Percentiles rank a stretch among this genome's conserved stretches.
Evolutionary conservation across 768 basidiomycete species (phyloP).

Genomic region (Leccinum longicurvipes): DNA sequence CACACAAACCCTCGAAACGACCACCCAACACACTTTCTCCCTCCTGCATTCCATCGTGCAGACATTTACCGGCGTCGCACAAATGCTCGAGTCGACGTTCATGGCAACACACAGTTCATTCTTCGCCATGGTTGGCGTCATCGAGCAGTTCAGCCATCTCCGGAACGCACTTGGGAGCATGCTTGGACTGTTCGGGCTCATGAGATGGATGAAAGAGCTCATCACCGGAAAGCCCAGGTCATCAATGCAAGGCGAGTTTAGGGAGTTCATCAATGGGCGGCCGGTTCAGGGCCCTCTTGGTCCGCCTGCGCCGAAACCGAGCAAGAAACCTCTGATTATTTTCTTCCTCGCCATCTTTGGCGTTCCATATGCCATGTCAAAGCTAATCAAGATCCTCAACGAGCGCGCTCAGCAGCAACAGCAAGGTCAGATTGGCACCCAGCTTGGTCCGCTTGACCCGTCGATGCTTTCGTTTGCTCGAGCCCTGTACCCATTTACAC

Average conservation of each 20-base stretch:
- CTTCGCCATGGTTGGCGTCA: constrained; percentile 94
- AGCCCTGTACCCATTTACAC: constrained; percentile 73
- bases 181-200: constrained; percentile 83
- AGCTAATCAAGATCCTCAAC: constrained; percentile 75
- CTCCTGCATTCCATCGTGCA: constrained; percentile 94
- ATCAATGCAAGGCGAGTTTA: constrained; percentile 62
- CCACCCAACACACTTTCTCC: constrained; percentile 89
- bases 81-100: constrained; percentile 97
- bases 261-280: constrained; percentile 67
- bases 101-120: constrained; percentile 96
- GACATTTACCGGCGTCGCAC: constrained; percentile 91
- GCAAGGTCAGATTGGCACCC: constrained; percentile 34
- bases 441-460: constrained; percentile 66
- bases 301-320: constrained; percentile 53
- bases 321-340: constrained; percentile 86
- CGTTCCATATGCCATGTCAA: constrained; percentile 90
- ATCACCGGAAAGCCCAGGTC: constrained; percentile 46
- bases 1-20: constrained; percentile 82
- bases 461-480: constrained; percentile 79
- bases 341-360: constrained; percentile 95
- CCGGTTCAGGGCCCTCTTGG: constrained; percentile 49
- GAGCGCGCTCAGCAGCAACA: constrained; percentile 54
- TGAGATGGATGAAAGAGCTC: constrained; percentile 78
- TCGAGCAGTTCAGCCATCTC: constrained; percentile 91
- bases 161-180: constrained; percentile 93